Percentiles rank a stretch among this genome's conserved stretches.
phyloP scores from a whole-genome alignment of 257 asterid genomes.

The Handroanthus guayacan region DNA sequence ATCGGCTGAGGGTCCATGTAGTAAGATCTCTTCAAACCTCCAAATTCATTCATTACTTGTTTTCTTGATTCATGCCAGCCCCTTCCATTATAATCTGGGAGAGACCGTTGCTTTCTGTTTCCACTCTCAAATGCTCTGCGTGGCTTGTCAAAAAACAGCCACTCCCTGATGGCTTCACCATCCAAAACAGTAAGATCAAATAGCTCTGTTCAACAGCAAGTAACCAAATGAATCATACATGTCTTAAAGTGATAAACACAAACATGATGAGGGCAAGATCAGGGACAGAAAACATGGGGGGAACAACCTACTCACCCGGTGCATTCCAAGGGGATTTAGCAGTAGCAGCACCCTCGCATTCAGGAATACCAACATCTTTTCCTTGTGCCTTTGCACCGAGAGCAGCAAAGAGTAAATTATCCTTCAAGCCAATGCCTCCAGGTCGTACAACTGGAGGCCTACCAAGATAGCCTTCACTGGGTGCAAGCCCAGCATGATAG shows the following conservation, averaged over 20 bases:
- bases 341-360: conserved; percentile 98
- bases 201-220: conserved; percentile 63
- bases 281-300: not conserved
- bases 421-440: conserved; percentile 91
- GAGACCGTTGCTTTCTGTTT: conserved; percentile 90
- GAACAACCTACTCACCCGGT: conserved; percentile 58
- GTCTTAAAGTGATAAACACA: conserved; percentile 4
- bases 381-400: conserved; percentile 85
- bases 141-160: conserved; percentile 98
- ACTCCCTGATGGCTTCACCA: conserved; percentile 91
- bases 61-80: conserved; percentile 99
- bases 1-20: conserved; percentile 99
- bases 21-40: conserved; percentile 95
- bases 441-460: conserved; percentile 86
- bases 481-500: conserved; percentile 74
- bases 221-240: conserved; percentile 25
- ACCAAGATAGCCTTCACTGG: conserved; percentile 83
- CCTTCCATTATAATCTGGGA: conserved; percentile 94
- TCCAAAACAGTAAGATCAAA: conserved; percentile 77
- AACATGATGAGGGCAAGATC: not conserved
- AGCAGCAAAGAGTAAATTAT: conserved; percentile 88
- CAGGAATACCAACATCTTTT: conserved; percentile 90
- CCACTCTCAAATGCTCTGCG: conserved; percentile 99
- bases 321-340: conserved; percentile 99
- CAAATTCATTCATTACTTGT: conserved; percentile 80